Percentiles rank a stretch among this genome's conserved stretches.
Conservation (phyloP, 352 stramenopile genomes). For the Globisporangium irregulare region DNA sequence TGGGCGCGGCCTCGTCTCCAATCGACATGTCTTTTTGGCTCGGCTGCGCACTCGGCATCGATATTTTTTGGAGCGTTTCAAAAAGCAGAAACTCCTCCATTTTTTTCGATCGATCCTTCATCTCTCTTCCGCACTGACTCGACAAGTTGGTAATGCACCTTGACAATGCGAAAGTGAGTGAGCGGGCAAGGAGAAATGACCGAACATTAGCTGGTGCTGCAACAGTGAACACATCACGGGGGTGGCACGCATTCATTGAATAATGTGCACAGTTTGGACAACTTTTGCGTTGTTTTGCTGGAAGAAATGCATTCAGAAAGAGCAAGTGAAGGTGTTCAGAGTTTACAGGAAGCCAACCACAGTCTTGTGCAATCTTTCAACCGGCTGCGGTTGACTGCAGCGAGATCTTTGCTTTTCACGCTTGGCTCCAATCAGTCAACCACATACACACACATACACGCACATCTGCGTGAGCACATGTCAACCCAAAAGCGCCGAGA, state of each 20-base stretch:
- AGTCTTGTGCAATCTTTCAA: background rate
- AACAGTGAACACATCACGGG: background rate
- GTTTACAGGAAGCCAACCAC: background rate
- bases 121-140: background rate
- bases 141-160: background rate
- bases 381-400: background rate
- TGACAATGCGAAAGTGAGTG: background rate
- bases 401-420: background rate
- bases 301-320: background rate
- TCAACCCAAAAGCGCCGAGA: background rate
- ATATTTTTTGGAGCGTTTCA: slow-evolving; percentile 16
- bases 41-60: background rate
- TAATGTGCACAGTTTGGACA: no score
- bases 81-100: background rate
- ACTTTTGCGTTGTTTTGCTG: background rate
- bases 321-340: background rate
- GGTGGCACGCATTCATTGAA: no score
- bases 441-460: background rate
- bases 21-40: background rate
- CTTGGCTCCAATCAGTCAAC: background rate
- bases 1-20: slow-evolving; percentile 2
- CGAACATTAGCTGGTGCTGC: background rate
- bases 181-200: background rate
- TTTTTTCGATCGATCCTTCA: slow-evolving; percentile 5
- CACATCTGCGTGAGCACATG: background rate